Evolutionary conservation across 371 early-diverging fungal species (phyloP), one percentile per base, ranked within the genome.

Genomic region (Rhizopus delemar): DNA sequence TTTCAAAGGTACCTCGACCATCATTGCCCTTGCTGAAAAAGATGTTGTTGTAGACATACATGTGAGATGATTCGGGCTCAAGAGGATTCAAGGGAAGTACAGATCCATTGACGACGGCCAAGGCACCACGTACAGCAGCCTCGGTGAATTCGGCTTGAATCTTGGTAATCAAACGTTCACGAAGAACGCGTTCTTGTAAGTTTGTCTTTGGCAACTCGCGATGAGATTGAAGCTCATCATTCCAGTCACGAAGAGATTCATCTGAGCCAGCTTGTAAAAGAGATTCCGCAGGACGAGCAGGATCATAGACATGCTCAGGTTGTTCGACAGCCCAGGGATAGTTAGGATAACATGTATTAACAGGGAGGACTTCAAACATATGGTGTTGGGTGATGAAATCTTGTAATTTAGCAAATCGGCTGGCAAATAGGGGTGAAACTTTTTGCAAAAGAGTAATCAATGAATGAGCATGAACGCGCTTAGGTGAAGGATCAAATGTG

Each of bases 41-140:
- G 61, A 96, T 94, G 69, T 94, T 95, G 82, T 95, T 94, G 76
- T 94, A 88, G 46, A 95, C 78, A 60, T 80, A 96, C 93, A 96
- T 96, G 69, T 93, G 91, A 39, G 87, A 83, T 34, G 89, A 89
- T 8, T 74, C 79, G 0, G 89, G 64, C 41, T 94, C 95, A 31
- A 80, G 54, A 32, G 94, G 95, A 73, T 93, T 94, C 59, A 95
- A 66, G 2, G 94, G 85, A 8, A 85, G 67, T 29, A 94, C 85
- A 46, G 89, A 84, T 45, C 92, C 90, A 36, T 91, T 85, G 34
- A 93, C 89, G 36, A 96, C 90, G 13, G 90, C 86, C 71, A 90
- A 81, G 4, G 92, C 96, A 9, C 93, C 96, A 16, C 83, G 80
- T 35, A 88, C 81, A 43, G 95, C 95, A 29, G 95, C 93, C 38